Evolutionary conservation across 129 eudicot species (phyloP).

Genomic region (Tagetes erecta): DNA sequence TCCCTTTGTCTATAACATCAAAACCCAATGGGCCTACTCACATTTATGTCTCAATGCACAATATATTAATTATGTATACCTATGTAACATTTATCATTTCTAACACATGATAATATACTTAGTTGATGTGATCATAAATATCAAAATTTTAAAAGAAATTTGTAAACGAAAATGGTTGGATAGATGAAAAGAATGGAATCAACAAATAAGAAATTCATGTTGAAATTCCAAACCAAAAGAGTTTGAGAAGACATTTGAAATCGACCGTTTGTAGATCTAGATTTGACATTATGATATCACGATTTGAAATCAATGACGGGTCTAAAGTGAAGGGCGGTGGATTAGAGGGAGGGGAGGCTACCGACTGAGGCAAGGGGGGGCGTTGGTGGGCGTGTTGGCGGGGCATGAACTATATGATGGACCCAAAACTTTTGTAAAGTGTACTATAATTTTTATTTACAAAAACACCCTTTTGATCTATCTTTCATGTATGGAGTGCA

Average conservation of each 20-base stretch:
- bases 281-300: not conserved
- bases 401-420: not conserved
- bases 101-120: not conserved
- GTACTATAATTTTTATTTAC: too few species aligned
- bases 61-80: slow-evolving; percentile 12
- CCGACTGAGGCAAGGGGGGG: too few species aligned
- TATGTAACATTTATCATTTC: not conserved
- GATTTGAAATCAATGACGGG: not conserved
- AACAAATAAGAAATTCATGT: not conserved
- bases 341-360: not conserved
- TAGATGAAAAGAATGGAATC: not conserved
- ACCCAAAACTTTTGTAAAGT: too few species aligned
- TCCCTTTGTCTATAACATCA: slow-evolving; percentile 35
- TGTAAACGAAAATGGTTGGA: not conserved
- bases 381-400: not conserved
- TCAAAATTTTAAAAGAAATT: not conserved
- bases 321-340: not conserved
- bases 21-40: slow-evolving; percentile 27
- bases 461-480: too few species aligned
- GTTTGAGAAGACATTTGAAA: not conserved
- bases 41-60: slow-evolving; percentile 31
- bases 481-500: too few species aligned
- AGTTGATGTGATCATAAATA: not conserved
- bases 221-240: not conserved
- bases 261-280: not conserved